Conservation (phyloP, 164 flowering plant genomes). For the Vitis riparia region DNA sequence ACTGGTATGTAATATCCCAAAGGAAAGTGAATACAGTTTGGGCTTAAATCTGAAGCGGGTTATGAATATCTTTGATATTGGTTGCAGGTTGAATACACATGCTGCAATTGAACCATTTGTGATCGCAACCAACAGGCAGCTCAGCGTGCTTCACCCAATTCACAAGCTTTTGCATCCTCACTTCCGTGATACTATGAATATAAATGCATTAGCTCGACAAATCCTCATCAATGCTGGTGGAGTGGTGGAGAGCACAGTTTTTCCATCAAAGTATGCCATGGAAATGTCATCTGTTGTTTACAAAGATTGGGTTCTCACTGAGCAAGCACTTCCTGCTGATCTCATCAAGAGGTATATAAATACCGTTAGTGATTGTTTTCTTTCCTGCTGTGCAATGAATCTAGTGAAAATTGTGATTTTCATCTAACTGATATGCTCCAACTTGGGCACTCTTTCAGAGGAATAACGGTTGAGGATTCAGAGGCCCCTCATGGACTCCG, state of each 20-base stretch:
- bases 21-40: background rate
- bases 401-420: background rate
- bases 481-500: slow-evolving; percentile 40
- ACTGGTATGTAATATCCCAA: slow-evolving; percentile 13
- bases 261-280: slow-evolving; percentile 16
- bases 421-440: background rate
- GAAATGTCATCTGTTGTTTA: slow-evolving; percentile 16
- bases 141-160: slow-evolving; percentile 26
- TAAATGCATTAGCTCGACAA: slow-evolving; percentile 25
- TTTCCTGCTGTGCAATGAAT: too few species aligned
- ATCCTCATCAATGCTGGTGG: slow-evolving; percentile 20
- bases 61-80: background rate
- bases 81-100: slow-evolving; percentile 21
- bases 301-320: slow-evolving; percentile 19
- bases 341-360: slow-evolving; percentile 41
- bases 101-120: slow-evolving; percentile 17
- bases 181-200: slow-evolving; percentile 22
- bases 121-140: slow-evolving; percentile 24
- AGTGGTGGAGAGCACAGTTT: slow-evolving; percentile 15
- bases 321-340: slow-evolving; percentile 23
- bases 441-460: slow-evolving; percentile 29
- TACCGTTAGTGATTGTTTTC: too few species aligned
- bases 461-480: slow-evolving; percentile 52
- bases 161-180: slow-evolving; percentile 27
- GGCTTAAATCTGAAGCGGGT: background rate